Conservation (phyloP, 2,329 filamentous ascomycete species). For the Exophiala bonariae region DNA sequence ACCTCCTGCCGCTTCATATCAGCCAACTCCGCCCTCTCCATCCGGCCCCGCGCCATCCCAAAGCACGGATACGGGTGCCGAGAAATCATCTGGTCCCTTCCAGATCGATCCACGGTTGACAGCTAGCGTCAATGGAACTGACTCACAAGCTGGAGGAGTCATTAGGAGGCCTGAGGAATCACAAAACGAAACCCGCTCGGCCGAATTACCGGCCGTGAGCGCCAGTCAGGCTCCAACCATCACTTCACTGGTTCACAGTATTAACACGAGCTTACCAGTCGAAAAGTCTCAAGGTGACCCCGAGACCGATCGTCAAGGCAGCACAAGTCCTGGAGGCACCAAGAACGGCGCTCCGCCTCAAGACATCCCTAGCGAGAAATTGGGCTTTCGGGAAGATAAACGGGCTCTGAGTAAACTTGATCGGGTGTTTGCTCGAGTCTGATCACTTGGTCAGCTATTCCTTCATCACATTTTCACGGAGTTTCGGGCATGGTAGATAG, state of each 20-base stretch:
- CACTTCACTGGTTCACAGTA: conserved; percentile 45
- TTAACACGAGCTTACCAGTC: conserved; percentile 46
- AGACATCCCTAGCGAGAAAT: conserved; percentile 58
- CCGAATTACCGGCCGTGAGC: conserved; percentile 25
- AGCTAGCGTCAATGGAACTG: conserved; percentile 8
- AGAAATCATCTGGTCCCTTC: conserved; percentile 2
- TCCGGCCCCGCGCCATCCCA: conserved; percentile 25
- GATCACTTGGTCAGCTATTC: not conserved
- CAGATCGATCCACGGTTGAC: conserved; percentile 37
- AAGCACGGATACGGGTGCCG: conserved; percentile 26
- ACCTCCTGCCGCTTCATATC: conserved; percentile 11
- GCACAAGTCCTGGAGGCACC: conserved; percentile 38
- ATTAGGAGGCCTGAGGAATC: conserved; percentile 8
- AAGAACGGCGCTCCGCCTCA: conserved; percentile 44
- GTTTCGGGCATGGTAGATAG: too few species aligned
- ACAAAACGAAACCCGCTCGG: conserved; percentile 19
- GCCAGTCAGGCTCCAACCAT: conserved; percentile 56
- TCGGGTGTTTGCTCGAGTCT: conserved; percentile 43
- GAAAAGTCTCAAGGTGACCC: conserved; percentile 49
- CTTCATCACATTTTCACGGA: too few species aligned
- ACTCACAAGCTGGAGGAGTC: conserved; percentile 9
- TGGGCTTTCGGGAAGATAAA: conserved; percentile 63
- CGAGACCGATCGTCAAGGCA: conserved; percentile 38
- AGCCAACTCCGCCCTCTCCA: conserved; percentile 15
- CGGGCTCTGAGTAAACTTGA: conserved; percentile 67